Evolutionary conservation across 75 land plant genomes (phyloP).

Genomic region (Sequoiadendron giganteum): DNA sequence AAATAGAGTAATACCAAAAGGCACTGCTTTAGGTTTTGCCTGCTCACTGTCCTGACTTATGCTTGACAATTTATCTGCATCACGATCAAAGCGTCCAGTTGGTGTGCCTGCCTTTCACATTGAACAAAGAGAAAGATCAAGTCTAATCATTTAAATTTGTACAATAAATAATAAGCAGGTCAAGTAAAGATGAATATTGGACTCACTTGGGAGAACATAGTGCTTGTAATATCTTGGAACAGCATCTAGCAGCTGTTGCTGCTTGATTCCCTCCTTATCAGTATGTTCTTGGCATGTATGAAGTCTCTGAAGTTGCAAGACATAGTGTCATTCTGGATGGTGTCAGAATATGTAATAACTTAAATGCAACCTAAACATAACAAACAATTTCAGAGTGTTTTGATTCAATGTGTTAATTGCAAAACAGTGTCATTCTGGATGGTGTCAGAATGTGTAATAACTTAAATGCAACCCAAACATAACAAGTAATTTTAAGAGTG

Average conservation of each 20-base stretch:
- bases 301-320: slow-evolving; percentile 46
- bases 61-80: slow-evolving; percentile 4
- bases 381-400: neutral
- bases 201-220: slow-evolving; percentile 84
- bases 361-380: neutral
- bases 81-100: slow-evolving; percentile 4
- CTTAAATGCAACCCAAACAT: neutral
- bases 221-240: slow-evolving; percentile 86
- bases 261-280: slow-evolving; percentile 83
- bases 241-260: slow-evolving; percentile 55
- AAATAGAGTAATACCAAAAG: slow-evolving; percentile 6
- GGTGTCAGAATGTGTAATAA: neutral
- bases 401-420: neutral
- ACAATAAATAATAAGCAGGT: neutral
- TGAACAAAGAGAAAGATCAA: slow-evolving; percentile 5
- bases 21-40: slow-evolving; percentile 19
- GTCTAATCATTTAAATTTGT: neutral
- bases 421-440: neutral
- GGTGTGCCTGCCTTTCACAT: neutral
- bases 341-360: neutral
- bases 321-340: neutral
- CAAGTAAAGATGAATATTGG: slow-evolving; percentile 4
- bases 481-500: neutral
- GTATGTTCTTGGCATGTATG: slow-evolving; percentile 78
- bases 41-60: slow-evolving; percentile 16